Evolutionary conservation across 1,284 basidiomycete species (phyloP), one percentile per base, ranked within the genome.

Genomic region (Ganoderma meredithae): DNA sequence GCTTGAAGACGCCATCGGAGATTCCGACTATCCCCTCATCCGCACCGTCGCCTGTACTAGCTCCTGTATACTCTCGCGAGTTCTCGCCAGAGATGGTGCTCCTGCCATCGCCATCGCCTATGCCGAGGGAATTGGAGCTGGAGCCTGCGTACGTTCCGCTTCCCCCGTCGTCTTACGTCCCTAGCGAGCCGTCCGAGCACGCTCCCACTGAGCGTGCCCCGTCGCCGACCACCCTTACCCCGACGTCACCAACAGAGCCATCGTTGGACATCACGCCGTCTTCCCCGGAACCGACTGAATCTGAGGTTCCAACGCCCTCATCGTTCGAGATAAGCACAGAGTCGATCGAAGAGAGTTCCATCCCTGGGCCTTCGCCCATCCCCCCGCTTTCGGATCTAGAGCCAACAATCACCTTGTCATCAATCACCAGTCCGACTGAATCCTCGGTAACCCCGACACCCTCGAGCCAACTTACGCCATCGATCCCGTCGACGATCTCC

Each of bases 121-220:
- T 40, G 58, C 22, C 40, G 22, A 41, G 39, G 22, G 72, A 73
- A 49, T 53, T 69, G 6, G 73, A 78, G 25, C 65, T 78, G 25
- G 71, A 69, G 5, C 82, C 85, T 0, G 81, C 81, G 64, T 79
- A 78, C 40, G 73, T 83, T 19, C 79, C 83, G 1, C 78, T 83
- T 17, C 80, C 83, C 43, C 77, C 79, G 2, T 82, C 82, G 22
- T 76, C 80, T 19, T 76, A 78, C 71, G 84, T 72, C 69, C 81
- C 75, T 19, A 81, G 71, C 75, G 78, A 64, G 55, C 65, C 71
- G 15, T 75, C 76, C 7, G 74, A 71, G 65, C 67, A 40, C 4
- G 55, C 64, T 27, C 66, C 63, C 0, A 69, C 68, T 3, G 69
- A 69, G 47, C 71, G 69, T 15, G 69, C 67, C 0, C 65, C 61